Conservation (phyloP, 2,329 filamentous ascomycete genomes). For the Kalmusia sp. region DNA sequence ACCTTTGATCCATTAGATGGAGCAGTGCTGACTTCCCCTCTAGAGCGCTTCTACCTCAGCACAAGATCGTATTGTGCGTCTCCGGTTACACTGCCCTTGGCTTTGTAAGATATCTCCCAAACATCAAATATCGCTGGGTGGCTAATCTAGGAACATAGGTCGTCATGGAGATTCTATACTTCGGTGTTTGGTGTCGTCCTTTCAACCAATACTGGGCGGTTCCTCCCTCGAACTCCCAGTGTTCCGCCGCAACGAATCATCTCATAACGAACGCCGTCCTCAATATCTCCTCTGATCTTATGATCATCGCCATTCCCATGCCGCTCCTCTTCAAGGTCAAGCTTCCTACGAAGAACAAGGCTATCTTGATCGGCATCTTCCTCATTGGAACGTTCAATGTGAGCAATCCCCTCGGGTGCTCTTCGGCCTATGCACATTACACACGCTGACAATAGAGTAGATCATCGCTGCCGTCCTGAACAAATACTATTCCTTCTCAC, state of each 20-base stretch:
- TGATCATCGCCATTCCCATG: conserved; percentile 56
- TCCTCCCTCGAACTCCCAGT: conserved; percentile 51
- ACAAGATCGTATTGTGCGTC: conserved; percentile 50
- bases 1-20: not conserved
- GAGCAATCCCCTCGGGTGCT: conserved; percentile 14
- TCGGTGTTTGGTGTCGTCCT: conserved; percentile 63
- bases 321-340: conserved; percentile 54
- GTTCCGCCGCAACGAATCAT: conserved; percentile 50
- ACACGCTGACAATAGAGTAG: conserved; percentile 7
- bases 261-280: conserved; percentile 49
- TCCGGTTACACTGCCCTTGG: conserved; percentile 53
- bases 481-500: conserved; percentile 67
- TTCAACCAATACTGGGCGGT: conserved; percentile 62
- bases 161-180: conserved; percentile 57
- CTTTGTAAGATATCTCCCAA: conserved; percentile 46
- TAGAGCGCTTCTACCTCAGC: conserved; percentile 31
- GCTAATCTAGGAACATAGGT: conserved; percentile 17
- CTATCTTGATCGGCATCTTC: conserved; percentile 63
- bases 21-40: not conserved
- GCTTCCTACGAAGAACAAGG: conserved; percentile 57
- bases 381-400: conserved; percentile 56
- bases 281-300: conserved; percentile 56
- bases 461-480: conserved; percentile 66
- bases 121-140: not conserved
- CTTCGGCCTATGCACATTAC: not conserved